Base-by-base conservation (phyloP, 208 protist genomes). In the Leishmania mexicana region DNA sequence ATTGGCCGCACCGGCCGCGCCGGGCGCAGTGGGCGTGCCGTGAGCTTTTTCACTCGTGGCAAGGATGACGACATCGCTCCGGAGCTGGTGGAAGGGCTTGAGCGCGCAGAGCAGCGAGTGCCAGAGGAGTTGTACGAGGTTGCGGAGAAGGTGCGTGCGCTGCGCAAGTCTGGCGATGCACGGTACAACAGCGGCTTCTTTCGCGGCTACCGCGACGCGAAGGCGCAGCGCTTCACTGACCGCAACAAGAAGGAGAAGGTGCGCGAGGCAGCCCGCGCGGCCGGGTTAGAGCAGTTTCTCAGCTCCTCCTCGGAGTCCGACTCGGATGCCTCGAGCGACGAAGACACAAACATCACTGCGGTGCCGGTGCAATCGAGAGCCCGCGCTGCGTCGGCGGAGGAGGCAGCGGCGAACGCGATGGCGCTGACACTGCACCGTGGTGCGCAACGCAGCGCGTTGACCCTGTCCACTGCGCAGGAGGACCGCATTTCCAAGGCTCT, bases 1-100 rank as follows among this genome's bases (percentile, higher is more conserved):
- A 99, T 99, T 79, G 99, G 96, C 49, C 93, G 96, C 65, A 98
- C 96, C 2, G 96, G 96, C 3, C 87, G 96, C 4, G 96, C 96
- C 21, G 96, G 96, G 0, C 85, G 88, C 67, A 90, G 84, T 49
- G 96, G 96, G 45, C 86, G 92, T 49, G 96, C 96, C 17, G 85
- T 97, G 11, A 98, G 90, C 75, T 97, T 98, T 78, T 97, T 98
- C 77, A 90, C 87, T 15, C 91, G 91, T 40, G 90, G 87, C 45
- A 89, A 81, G 51, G 93, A 98, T 81, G 94, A 98, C 62, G 93
- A 96, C 70, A 89, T 98, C 58, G 90, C 93, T 7, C 87, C 93
- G 4, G 93, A 97, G 83, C 86, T 98, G 40, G 92, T 92, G 40
- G 92, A 94, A 21, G 93, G 91, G 1, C 87, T 98, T 3, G 90